phyloP scores from a whole-genome alignment of 306 rosid genomes.

The Glycine tomentella region DNA sequence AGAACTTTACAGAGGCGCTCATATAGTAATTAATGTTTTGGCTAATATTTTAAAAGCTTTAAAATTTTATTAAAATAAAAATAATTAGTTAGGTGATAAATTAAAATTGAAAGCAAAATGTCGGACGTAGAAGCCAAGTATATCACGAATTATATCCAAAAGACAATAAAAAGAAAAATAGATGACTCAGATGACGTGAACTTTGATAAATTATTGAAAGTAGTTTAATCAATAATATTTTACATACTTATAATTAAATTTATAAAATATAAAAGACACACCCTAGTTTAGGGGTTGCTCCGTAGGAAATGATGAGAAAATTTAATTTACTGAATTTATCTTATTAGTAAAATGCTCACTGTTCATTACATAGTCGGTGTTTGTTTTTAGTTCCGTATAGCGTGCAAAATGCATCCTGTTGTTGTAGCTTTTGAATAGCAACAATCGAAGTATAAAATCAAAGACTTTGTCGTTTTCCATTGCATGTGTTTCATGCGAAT shows the following conservation, averaged over 20 bases:
- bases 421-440: slow-evolving; percentile 14
- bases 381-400: slow-evolving; percentile 7
- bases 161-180: no score
- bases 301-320: not conserved
- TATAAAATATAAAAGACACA: not conserved
- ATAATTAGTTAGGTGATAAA: no score
- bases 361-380: not conserved
- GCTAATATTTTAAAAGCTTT: no score
- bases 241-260: not conserved
- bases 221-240: not conserved
- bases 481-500: slow-evolving; percentile 2
- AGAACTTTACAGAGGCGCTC: no score
- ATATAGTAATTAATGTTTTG: no score
- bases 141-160: no score
- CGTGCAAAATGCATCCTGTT: not conserved
- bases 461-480: not conserved
- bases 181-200: slow-evolving; percentile 1
- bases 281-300: not conserved
- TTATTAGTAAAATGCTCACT: not conserved
- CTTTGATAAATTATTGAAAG: not conserved
- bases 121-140: no score
- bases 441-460: not conserved
- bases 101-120: no score
- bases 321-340: not conserved
- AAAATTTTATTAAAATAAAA: no score